Evolutionary conservation across 352 stramenopile species (phyloP), one percentile per base, ranked within the genome.

Genomic region (Globisporangium camurandrum): DNA sequence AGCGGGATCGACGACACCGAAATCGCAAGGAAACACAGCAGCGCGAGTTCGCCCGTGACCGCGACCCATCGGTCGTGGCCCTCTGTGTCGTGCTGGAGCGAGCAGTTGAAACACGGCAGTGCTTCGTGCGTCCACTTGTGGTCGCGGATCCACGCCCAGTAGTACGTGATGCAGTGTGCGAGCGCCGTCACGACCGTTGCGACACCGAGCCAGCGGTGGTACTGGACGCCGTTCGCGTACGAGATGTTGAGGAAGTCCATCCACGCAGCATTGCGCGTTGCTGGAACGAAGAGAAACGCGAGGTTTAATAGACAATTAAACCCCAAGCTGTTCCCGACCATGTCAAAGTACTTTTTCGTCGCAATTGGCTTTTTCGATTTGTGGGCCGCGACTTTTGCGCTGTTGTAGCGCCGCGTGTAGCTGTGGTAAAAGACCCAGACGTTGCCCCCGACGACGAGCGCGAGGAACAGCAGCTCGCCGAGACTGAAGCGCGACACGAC

Each of bases 201-300:
- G 4, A 71, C 37, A 9, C 62, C 66, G 20, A 73, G 24, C 63
- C 63, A 72, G 17, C 64, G 59, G 44, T 71, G 66, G 58, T 75
- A 75, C 46, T 69, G 69, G 46, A 75, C 37, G 6, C 44, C 59
- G 19, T 64, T 69, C 1, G 62, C 59, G 36, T 68, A 71, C 34
- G 66, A 69, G 27, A 75, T 64, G 38, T 49, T 52, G 40, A 75
- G 46, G n/a, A 67, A 67, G 31, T 75, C 66, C 54, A 69, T 69
- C 66, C 66, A 75, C 5, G 53, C 40, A 14, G 49, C 42, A 33
- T 69, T 61, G 24, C 66, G 66, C 17, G 66, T 71, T 12, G 59
- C 52, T 1, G 64, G 64, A 1, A 75, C 20, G 28, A 67, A 67
- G 9, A 75, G 49, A 36, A 75, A 71, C 23, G 56, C 52, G 45